phyloP scores from a whole-genome alignment of 2,329 filamentous ascomycete genomes.

The Piedraia hortae region DNA sequence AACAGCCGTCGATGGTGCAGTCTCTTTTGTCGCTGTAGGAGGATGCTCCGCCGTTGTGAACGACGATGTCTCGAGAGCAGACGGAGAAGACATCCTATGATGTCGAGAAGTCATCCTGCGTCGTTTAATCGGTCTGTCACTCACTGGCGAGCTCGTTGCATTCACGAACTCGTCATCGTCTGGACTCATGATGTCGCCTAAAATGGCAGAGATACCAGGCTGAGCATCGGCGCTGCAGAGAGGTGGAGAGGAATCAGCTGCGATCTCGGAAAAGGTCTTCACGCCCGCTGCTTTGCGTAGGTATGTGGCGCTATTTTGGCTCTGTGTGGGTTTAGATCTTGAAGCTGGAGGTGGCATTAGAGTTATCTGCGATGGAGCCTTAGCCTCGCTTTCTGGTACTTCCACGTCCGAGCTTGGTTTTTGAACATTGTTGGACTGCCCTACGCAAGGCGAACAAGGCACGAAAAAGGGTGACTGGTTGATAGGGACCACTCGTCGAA shows the following conservation, averaged over 20 bases:
- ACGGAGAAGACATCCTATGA: not conserved
- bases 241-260: conserved; percentile 6
- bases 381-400: no score
- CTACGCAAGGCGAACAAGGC: no score
- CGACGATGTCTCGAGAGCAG: not conserved
- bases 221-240: conserved; percentile 7
- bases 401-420: no score
- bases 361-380: no score
- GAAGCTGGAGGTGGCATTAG: no score
- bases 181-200: conserved; percentile 11
- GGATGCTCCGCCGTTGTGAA: no score
- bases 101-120: not conserved
- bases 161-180: conserved; percentile 13
- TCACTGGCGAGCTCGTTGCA: conserved; percentile 3
- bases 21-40: no score
- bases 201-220: conserved; percentile 11
- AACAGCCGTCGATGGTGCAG: not conserved
- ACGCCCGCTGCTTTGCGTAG: conserved; percentile 11
- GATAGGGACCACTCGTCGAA: no score
- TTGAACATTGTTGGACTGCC: no score
- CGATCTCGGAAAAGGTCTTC: conserved; percentile 10
- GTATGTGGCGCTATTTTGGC: no score
- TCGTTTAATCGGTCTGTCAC: not conserved
- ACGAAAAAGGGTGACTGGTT: no score
- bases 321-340: no score